Conservation (phyloP, 495 filamentous ascomycete genomes). For the Lepidopterella palustris region DNA sequence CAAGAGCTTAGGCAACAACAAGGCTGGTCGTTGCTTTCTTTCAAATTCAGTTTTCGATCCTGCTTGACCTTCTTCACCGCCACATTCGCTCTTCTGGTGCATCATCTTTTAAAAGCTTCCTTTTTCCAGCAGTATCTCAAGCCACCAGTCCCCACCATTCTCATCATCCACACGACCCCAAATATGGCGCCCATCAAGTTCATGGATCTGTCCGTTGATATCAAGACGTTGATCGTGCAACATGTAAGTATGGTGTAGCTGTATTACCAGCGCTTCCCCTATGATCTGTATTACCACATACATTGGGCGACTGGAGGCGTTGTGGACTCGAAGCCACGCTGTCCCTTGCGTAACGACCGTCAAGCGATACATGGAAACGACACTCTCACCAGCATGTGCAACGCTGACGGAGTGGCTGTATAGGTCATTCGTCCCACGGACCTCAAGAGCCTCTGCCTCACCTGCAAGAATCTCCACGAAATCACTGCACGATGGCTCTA, state of each 20-base stretch:
- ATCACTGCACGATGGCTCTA: constrained; percentile 38
- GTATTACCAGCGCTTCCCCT: not conserved
- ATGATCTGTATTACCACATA: not conserved
- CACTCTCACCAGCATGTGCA: not conserved
- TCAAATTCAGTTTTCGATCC: constrained; percentile 18
- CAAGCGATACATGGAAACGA: not conserved
- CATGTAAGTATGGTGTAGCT: constrained; percentile 25
- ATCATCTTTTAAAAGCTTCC: not conserved
- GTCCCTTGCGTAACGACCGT: not conserved
- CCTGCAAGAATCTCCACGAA: constrained; percentile 36
- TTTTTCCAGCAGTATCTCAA: not conserved
- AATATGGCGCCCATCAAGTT: constrained; percentile 41
- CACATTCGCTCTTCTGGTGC: not conserved
- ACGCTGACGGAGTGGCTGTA: constrained; percentile 1
- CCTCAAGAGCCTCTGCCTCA: constrained; percentile 36
- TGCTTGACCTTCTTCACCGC: not conserved
- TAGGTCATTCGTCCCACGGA: constrained; percentile 38
- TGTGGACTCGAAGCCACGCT: not conserved
- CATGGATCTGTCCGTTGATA: constrained; percentile 34
- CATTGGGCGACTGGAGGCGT: not conserved
- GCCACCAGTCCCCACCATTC: constrained; percentile 3
- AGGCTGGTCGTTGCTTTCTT: constrained; percentile 6
- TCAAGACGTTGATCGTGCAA: constrained; percentile 36
- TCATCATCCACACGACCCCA: constrained; percentile 35
- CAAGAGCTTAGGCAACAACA: constrained; percentile 14